Conservation (phyloP, 2,329 filamentous ascomycete species). For the Macrophomina pseudophaseolina region DNA sequence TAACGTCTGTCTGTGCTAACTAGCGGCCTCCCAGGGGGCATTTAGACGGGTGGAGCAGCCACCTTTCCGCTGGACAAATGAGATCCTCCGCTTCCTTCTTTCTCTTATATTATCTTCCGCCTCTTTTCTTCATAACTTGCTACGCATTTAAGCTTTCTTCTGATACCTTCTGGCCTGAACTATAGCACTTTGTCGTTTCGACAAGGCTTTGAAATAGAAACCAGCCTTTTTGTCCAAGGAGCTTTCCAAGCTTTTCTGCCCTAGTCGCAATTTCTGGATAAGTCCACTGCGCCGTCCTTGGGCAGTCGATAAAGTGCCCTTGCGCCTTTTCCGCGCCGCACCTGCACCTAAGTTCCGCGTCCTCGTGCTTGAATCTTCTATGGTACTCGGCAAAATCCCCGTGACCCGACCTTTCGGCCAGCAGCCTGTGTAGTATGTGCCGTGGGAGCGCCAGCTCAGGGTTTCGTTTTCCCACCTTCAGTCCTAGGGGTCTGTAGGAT, state of each 20-base stretch:
- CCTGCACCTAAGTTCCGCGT: not conserved
- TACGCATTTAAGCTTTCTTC: too few species aligned
- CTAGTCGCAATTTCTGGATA: not conserved
- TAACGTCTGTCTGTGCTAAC: too few species aligned
- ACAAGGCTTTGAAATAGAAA: constrained; percentile 2
- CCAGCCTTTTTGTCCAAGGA: not conserved
- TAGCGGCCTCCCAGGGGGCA: too few species aligned
- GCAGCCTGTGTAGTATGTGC: not conserved
- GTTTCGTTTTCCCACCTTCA: not conserved
- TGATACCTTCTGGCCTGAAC: too few species aligned
- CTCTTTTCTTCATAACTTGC: too few species aligned
- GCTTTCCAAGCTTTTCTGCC: not conserved
- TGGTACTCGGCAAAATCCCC: constrained; percentile 9
- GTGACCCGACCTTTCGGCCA: not conserved
- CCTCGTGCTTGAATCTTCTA: not conserved
- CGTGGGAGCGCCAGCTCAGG: not conserved
- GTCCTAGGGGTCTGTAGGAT: not conserved
- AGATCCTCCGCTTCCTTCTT: too few species aligned
- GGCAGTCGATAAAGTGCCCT: not conserved
- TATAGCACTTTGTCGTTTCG: not conserved
- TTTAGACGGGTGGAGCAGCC: too few species aligned
- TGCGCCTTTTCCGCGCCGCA: not conserved
- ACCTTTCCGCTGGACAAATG: too few species aligned
- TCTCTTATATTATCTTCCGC: too few species aligned
- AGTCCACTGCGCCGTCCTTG: not conserved